Base-by-base conservation (phyloP, 2,329 filamentous ascomycete species). In the Cytospora paraplurivora region DNA sequence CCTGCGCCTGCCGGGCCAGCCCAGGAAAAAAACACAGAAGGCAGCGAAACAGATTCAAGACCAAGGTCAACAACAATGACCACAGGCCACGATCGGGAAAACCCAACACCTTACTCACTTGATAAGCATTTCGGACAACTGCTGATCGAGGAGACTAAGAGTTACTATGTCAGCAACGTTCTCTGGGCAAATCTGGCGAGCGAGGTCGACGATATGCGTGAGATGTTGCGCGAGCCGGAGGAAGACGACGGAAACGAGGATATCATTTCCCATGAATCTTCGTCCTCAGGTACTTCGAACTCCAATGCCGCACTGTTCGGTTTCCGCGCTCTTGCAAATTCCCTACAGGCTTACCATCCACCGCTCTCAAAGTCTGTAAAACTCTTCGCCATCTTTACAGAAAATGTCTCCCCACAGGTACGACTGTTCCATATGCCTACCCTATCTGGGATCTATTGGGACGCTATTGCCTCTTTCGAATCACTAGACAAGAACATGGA, bases 381-480 rank as follows among this genome's bases (percentile, higher is more conserved):
- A 55, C 63, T 71, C 11, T 72, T 69, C 52, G 60, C 67, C 8
- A 38, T 65, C 1, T 74, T 73, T 57, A 68, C 59, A 8, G 70
- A 72, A 6, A 72, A 70, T 33, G 70, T 74, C 4, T 60, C 65
- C 13, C 69, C 72, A 4, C 19, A 74, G 10, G 67, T 71, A 5
- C 69, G 65, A 54, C 70, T 72, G 27, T 75, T 72, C 56, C 74
- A 75, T 62, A 68, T 71, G 65, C 72, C 72, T 1, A 71, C 70
- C 1, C 41, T 71, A 17, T 67, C 67, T 19, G 62, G 55, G 5
- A 63, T 70, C 1, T 75, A 72, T 65, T 71, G 69, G 68, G 58
- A 69, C 6, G 64, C 70, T 1, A 66, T 72, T 7, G 63, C 67
- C 7, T 66, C 68, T 1, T 58, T 65, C 3, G 52, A 52, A 1